Percentiles rank a stretch among this genome's conserved stretches.
These are phyloP conservation scores for Kondoa subrosea DNA, from an alignment of 768 basidiomycete genomes.

Conservation along the genomic window DNA sequence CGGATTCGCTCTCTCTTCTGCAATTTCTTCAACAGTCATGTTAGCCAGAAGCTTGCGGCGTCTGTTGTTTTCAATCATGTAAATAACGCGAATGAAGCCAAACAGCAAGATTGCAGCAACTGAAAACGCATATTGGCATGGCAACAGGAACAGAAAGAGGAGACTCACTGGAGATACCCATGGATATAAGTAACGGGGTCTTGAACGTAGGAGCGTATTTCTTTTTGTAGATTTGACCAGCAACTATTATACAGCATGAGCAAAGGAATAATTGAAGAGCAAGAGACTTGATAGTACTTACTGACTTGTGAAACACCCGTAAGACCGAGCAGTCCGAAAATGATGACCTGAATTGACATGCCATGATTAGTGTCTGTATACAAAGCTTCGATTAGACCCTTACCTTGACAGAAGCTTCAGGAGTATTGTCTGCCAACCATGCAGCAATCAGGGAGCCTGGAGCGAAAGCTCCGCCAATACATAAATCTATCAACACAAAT, in stretches of 20 bases:
- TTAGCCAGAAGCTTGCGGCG: conserved; percentile 3
- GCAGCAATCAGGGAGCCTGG: conserved; percentile 28
- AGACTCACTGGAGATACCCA: not conserved
- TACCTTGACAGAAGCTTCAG: no score
- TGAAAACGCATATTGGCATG: not conserved
- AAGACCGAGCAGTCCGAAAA: conserved; percentile 4
- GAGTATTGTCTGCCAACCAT: conserved; percentile 25
- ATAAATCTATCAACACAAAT: no score
- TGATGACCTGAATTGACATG: not conserved
- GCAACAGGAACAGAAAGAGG: not conserved
- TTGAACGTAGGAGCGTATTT: conserved; percentile 12
- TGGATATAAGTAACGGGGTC: conserved; percentile 3
- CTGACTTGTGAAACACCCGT: not conserved
- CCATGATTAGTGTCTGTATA: conserved; percentile 12
- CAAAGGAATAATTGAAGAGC: not conserved
- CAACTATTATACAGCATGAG: not conserved
- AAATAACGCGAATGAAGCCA: conserved; percentile 1
- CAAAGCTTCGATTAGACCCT: conserved; percentile 31
- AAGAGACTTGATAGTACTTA: not conserved
- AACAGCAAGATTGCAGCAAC: conserved; percentile 15
- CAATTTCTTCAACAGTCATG: conserved; percentile 16
- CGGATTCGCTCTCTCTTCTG: conserved; percentile 8
- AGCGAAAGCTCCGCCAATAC: conserved; percentile 31
- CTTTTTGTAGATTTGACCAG: conserved; percentile 17
- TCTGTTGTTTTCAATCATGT: conserved; percentile 10